These are phyloP conservation scores for Pseudozyma sp. DNA, from an alignment of 1,284 basidiomycete genomes.

Conservation along the genomic window DNA sequence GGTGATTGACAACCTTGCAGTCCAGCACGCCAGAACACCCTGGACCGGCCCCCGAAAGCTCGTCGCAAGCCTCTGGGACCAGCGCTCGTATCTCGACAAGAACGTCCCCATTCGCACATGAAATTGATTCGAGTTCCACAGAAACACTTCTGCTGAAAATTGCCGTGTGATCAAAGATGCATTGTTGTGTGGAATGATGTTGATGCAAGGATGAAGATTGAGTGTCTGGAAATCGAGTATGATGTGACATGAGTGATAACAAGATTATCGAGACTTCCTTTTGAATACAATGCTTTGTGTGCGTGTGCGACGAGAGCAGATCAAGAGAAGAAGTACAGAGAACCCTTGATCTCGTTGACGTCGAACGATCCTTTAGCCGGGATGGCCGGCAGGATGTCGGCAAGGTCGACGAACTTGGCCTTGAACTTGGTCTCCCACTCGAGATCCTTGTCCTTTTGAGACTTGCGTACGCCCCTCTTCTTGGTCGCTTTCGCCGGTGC, in stretches of 20 bases:
- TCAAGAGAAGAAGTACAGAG: conserved; percentile 66
- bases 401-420: conserved; percentile 77
- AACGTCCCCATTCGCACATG: conserved; percentile 26
- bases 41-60: conserved; percentile 48
- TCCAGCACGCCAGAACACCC: conserved; percentile 49
- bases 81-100: conserved; percentile 34
- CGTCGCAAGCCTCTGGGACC: conserved; percentile 51
- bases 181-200: conserved; percentile 10
- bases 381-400: conserved; percentile 82
- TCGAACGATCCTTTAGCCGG: conserved; percentile 90
- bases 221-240: neutral
- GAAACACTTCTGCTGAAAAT: neutral
- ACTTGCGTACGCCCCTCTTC: conserved; percentile 12
- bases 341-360: conserved; percentile 78
- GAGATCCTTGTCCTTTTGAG: conserved; percentile 27
- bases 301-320: neutral
- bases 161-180: neutral
- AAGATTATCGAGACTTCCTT: conserved; percentile 3
- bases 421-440: conserved; percentile 45
- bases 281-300: neutral
- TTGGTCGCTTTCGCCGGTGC: neutral
- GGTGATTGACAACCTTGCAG: conserved; percentile 52
- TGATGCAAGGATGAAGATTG: conserved; percentile 4
- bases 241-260: neutral
- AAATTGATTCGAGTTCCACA: neutral